phyloP scores from a whole-genome alignment of 345 rosid species.

The Melaleuca quinquenervia region DNA sequence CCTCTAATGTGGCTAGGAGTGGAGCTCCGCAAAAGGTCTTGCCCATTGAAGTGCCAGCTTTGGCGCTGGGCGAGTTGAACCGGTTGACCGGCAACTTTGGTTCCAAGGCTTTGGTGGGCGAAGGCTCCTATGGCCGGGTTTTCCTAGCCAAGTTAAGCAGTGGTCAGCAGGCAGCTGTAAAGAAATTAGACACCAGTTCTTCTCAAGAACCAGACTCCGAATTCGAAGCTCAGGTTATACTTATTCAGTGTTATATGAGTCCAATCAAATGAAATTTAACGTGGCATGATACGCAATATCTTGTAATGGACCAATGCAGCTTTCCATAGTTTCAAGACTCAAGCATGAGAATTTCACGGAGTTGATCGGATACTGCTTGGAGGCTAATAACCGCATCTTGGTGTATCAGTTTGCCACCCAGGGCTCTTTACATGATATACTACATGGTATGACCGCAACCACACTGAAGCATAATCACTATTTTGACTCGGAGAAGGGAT shows the following conservation, averaged over 20 bases:
- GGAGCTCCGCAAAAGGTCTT: slow-evolving; percentile 72
- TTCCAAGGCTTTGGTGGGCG: slow-evolving; percentile 76
- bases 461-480: neutral
- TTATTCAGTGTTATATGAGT: neutral
- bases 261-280: neutral
- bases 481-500: neutral
- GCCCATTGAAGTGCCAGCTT: slow-evolving; percentile 65
- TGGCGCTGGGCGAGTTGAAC: slow-evolving; percentile 61
- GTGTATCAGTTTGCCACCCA: slow-evolving; percentile 63
- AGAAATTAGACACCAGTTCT: slow-evolving; percentile 75
- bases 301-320: slow-evolving; percentile 19
- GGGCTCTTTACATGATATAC: slow-evolving; percentile 90
- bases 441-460: slow-evolving; percentile 43
- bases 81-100: slow-evolving; percentile 60
- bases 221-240: slow-evolving; percentile 68
- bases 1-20: slow-evolving; percentile 31
- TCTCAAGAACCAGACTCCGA: slow-evolving; percentile 76
- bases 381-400: slow-evolving; percentile 59
- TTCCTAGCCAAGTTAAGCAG: slow-evolving; percentile 47
- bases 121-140: slow-evolving; percentile 98
- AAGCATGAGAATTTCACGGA: slow-evolving; percentile 81
- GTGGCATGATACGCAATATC: neutral
- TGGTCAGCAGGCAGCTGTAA: slow-evolving; percentile 57
- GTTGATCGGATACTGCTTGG: slow-evolving; percentile 77
- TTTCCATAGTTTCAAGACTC: slow-evolving; percentile 79